phyloP scores from a whole-genome alignment of 1,139 yeast genomes.

The Blastobotrys elegans region DNA sequence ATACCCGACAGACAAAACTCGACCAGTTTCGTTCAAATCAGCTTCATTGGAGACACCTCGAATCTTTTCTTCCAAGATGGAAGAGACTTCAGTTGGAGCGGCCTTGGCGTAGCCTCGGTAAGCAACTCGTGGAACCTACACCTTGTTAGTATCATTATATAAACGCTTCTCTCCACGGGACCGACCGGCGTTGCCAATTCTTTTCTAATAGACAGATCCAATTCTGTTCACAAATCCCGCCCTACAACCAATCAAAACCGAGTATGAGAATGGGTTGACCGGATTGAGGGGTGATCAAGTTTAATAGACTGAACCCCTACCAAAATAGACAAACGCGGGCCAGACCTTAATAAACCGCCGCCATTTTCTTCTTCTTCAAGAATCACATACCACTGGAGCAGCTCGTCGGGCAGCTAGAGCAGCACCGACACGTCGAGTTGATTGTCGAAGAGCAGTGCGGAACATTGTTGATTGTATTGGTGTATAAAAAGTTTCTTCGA shows the following conservation, averaged over 20 bases:
- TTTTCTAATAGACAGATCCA: too few relatives aligned
- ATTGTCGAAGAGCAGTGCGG: slow-evolving; percentile 40
- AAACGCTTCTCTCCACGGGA: too few relatives aligned
- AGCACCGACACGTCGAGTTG: slow-evolving; percentile 38
- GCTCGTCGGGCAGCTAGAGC: slow-evolving; percentile 34
- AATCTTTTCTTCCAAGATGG: slow-evolving; percentile 98
- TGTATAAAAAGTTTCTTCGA: background rate
- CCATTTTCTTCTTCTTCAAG: too few relatives aligned
- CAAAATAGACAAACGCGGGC: too few relatives aligned
- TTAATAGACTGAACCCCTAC: too few relatives aligned
- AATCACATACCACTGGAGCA: slow-evolving; percentile 28
- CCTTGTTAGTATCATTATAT: background rate
- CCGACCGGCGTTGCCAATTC: too few relatives aligned
- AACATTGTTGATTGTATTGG: slow-evolving; percentile 28
- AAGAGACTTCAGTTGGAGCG: slow-evolving; percentile 98
- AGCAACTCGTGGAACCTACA: slow-evolving; percentile 21
- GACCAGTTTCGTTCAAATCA: slow-evolving; percentile 98
- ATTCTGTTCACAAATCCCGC: too few relatives aligned
- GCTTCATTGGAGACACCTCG: slow-evolving; percentile 99
- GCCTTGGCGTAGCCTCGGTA: slow-evolving; percentile 88
- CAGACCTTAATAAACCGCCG: too few relatives aligned
- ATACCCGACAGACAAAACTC: slow-evolving; percentile 95
- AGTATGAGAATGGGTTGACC: too few relatives aligned
- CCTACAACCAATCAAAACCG: too few relatives aligned
- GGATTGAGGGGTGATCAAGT: too few relatives aligned